Conservation (phyloP, 2,329 filamentous ascomycete species). For the Botrytis fragariae region DNA sequence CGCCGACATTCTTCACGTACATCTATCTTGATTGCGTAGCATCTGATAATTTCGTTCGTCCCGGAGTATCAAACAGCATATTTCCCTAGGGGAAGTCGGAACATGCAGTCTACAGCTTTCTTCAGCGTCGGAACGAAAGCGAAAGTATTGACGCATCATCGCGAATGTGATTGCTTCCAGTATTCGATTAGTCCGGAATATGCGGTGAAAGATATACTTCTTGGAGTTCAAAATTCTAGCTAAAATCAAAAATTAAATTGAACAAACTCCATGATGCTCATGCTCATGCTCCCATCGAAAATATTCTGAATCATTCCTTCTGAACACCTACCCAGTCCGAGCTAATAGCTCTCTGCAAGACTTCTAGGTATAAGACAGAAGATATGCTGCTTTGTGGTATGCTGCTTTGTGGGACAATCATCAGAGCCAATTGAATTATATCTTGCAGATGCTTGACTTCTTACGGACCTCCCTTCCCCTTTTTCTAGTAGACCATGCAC, state of each 20-base stretch:
- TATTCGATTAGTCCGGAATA: not conserved
- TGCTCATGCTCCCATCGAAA: not conserved
- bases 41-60: not conserved
- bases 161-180: not conserved
- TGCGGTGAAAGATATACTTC: not conserved
- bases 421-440: not conserved
- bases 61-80: not conserved
- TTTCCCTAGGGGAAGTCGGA: not conserved
- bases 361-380: not conserved
- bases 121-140: not conserved
- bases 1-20: slow-evolving; percentile 2
- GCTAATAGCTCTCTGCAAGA: not conserved
- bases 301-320: not conserved
- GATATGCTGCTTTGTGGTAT: not conserved
- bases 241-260: not conserved
- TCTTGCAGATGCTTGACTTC: not conserved
- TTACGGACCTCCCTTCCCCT: no score
- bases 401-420: not conserved
- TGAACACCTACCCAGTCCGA: not conserved
- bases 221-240: not conserved
- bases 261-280: not conserved
- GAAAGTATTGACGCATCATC: not conserved
- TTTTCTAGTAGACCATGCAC: not conserved
- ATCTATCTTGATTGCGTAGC: not conserved
- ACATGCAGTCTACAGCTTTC: not conserved